Conservation (phyloP, 2,329 filamentous ascomycete genomes). For the Fusarium bulbicola region DNA sequence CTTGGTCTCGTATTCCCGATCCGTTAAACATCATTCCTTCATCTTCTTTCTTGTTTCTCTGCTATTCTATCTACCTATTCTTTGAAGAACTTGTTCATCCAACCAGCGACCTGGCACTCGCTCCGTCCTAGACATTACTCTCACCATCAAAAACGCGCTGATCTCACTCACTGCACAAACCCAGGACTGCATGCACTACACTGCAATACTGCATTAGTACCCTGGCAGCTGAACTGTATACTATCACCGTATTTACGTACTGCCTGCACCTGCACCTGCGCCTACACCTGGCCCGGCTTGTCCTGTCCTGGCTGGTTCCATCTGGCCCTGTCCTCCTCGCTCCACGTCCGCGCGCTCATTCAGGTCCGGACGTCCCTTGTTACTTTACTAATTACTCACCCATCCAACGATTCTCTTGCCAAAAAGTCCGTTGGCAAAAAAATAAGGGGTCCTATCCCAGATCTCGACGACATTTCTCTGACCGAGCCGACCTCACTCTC, state of each 20-base stretch:
- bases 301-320: conserved; percentile 1
- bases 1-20: conserved; percentile 43
- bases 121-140: conserved; percentile 42
- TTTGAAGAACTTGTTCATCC: conserved; percentile 10
- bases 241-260: conserved; percentile 34
- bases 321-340: conserved; percentile 26
- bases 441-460: conserved; percentile 33
- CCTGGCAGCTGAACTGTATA: conserved; percentile 25
- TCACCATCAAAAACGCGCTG: conserved; percentile 38
- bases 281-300: background rate
- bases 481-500: conserved; percentile 8
- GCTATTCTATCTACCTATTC: background rate
- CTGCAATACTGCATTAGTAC: background rate
- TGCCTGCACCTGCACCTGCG: background rate
- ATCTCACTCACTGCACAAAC: conserved; percentile 10
- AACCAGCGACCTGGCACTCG: conserved; percentile 27
- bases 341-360: conserved; percentile 34
- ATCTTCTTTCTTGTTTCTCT: background rate
- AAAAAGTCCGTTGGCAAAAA: conserved; percentile 33
- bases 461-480: conserved; percentile 28
- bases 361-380: conserved; percentile 34
- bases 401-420: conserved; percentile 31
- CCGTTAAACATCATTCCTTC: conserved; percentile 26
- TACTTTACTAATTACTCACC: conserved; percentile 28
- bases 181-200: background rate